These are phyloP conservation scores for Oidiodendron maius DNA, from an alignment of 495 filamentous ascomycete genomes.

Conservation along the genomic window DNA sequence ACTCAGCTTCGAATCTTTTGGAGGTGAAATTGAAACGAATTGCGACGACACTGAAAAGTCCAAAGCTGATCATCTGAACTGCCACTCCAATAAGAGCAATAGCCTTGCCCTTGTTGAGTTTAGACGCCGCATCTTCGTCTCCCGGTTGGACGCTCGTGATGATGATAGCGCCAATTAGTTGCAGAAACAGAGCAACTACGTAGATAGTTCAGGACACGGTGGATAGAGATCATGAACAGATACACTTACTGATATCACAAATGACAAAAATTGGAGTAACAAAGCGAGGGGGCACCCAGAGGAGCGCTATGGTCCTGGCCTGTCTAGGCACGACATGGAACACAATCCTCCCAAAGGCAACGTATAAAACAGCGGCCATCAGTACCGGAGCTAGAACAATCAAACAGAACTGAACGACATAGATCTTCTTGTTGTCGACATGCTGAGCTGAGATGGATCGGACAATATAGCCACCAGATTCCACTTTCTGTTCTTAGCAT, in stretches of 20 bases:
- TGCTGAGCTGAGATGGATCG: conserved; percentile 32
- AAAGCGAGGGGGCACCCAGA: conserved; percentile 43
- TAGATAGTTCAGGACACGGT: not conserved
- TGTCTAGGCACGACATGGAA: conserved; percentile 37
- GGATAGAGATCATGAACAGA: not conserved
- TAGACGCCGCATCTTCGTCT: conserved; percentile 22
- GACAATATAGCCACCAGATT: conserved; percentile 38
- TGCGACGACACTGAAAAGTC: conserved; percentile 32
- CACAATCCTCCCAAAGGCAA: conserved; percentile 33
- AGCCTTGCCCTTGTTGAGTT: conserved; percentile 32
- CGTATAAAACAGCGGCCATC: conserved; percentile 32
- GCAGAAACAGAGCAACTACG: conserved; percentile 26
- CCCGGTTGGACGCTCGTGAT: conserved; percentile 27
- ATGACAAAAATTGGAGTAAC: conserved; percentile 34
- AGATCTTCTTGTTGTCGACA: conserved; percentile 24
- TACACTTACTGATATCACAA: conserved; percentile 23
- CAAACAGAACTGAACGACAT: conserved; percentile 28
- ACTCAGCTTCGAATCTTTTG: conserved; percentile 27
- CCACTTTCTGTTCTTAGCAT: conserved; percentile 28
- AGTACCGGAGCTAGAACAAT: conserved; percentile 32
- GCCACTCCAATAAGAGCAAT: conserved; percentile 30
- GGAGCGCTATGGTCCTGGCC: conserved; percentile 29
- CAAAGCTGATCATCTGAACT: conserved; percentile 31
- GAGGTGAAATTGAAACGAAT: conserved; percentile 35
- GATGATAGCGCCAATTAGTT: conserved; percentile 31